Base-by-base conservation (phyloP, 345 rosid genomes). In the Garcia nutans region DNA sequence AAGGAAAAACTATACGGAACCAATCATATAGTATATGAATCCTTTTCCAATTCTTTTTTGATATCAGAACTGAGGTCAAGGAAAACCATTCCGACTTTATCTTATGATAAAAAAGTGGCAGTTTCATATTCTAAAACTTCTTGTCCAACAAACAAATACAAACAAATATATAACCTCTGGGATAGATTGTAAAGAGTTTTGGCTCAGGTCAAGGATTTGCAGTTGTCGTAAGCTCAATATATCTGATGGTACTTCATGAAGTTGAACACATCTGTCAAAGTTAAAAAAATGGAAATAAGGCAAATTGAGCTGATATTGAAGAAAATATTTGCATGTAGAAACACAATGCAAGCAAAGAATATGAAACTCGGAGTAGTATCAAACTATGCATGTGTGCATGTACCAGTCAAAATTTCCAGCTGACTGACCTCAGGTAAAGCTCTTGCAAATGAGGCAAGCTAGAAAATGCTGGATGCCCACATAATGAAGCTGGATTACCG, bases 401-500 rank as follows among this genome's bases (percentile, higher is more conserved):
- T 4, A 10, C 70, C 19, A 41, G 50, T 71, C 63, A 72, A 15
- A 73, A 56, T 50, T 78, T 65, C 61, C 80, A 42, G 54, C 50
- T 31, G n/a, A 76, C 85, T 76, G 70, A 95, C 99, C 99, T 91
- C 68, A 95, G 83, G 79, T 91, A 89, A 81, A 95, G 93, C 91
- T 91, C 97, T 81, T 87, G 88, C 80, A 95, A 85, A 64, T 83
- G 91, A 72, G 82, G 81, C 85, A 95, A 76, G 84, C 82, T 70
- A 13, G 91, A 88, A 86, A 95, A 95, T 70, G 84, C 79, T 17
- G 93, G 94, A 85, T 78, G 79, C 49, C 77, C 84, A 7, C 82
- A 78, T 66, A 90, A 79, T 15, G 93, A 86, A 86, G 83, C 84
- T 58, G 83, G 85, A 82, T 87, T 93, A 47, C 93, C 87, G 77